Evolutionary conservation across 1,139 yeast species (phyloP).

Genomic region (Yamadazyma oceani): DNA sequence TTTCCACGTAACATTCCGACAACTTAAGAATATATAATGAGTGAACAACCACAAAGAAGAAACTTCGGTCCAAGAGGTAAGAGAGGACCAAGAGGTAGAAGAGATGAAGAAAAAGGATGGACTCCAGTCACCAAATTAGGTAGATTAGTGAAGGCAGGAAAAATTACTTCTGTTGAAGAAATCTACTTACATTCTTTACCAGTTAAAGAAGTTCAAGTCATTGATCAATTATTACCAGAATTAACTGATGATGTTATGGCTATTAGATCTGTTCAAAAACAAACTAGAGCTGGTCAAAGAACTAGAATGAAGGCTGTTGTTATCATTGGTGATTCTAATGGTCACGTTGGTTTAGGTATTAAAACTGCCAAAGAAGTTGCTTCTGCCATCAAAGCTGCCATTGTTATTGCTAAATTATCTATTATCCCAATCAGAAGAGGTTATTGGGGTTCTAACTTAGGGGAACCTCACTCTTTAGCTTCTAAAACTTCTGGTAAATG

Average conservation of each 20-base stretch:
- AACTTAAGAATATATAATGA: slow-evolving; percentile 43
- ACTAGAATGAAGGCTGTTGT: slow-evolving; percentile 99
- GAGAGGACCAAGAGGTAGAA: slow-evolving; percentile 58
- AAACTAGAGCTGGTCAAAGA: slow-evolving; percentile 99
- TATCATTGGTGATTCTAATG: slow-evolving; percentile 99
- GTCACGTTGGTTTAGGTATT: slow-evolving; percentile 99
- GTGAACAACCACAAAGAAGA: slow-evolving; percentile 55
- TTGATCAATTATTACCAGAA: slow-evolving; percentile 93
- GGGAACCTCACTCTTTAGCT: slow-evolving; percentile 99
- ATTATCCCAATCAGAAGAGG: slow-evolving; percentile 99
- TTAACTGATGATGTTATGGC: slow-evolving; percentile 99
- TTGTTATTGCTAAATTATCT: slow-evolving; percentile 97
- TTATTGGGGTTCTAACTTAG: slow-evolving; percentile 99
- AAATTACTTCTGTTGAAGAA: slow-evolving; percentile 95
- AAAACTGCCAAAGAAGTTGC: slow-evolving; percentile 99
- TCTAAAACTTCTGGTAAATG: slow-evolving; percentile 99
- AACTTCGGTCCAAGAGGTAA: slow-evolving; percentile 71
- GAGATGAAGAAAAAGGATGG: slow-evolving; percentile 98
- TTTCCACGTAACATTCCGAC: slow-evolving; percentile 92
- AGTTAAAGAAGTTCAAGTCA: slow-evolving; percentile 98
- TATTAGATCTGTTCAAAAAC: slow-evolving; percentile 99
- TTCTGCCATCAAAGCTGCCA: slow-evolving; percentile 99
- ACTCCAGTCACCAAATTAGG: slow-evolving; percentile 99
- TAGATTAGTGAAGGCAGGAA: slow-evolving; percentile 99
- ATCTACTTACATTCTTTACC: slow-evolving; percentile 99